Evolutionary conservation across 1,284 basidiomycete genomes (phyloP).

Genomic region (Rhodotorula mucilaginosa): DNA sequence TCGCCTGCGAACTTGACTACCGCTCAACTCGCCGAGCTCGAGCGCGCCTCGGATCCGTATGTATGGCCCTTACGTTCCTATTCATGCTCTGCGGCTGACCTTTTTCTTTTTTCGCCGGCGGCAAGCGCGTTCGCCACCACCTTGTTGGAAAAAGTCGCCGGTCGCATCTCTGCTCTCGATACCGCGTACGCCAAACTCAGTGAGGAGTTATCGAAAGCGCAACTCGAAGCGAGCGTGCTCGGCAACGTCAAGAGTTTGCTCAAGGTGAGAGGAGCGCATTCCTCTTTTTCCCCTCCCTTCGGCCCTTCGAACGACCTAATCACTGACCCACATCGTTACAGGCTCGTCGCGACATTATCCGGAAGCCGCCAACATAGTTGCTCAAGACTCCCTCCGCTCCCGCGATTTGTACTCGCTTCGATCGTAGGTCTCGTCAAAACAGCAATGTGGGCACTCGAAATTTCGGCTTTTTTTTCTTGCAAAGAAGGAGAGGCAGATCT

Average conservation of each 20-base stretch:
- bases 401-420: background rate
- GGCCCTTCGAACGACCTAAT: background rate
- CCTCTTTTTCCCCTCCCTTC: background rate
- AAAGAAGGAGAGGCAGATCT: background rate
- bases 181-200: conserved; percentile 11
- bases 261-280: background rate
- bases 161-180: background rate
- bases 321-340: background rate
- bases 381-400: too few relatives aligned
- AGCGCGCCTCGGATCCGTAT: conserved; percentile 11
- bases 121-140: background rate
- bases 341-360: too few relatives aligned
- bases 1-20: background rate
- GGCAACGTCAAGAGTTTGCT: conserved; percentile 15
- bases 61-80: background rate
- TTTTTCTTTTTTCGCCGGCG: too few relatives aligned
- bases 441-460: background rate
- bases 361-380: too few relatives aligned
- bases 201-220: conserved; percentile 20
- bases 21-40: background rate
- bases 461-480: background rate
- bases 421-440: background rate
- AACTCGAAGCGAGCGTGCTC: conserved; percentile 24
- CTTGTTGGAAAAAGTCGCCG: background rate
- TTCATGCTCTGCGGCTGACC: background rate